Evolutionary conservation across 2,329 filamentous ascomycete genomes (phyloP).

Genomic region (Fusarium sp.): DNA sequence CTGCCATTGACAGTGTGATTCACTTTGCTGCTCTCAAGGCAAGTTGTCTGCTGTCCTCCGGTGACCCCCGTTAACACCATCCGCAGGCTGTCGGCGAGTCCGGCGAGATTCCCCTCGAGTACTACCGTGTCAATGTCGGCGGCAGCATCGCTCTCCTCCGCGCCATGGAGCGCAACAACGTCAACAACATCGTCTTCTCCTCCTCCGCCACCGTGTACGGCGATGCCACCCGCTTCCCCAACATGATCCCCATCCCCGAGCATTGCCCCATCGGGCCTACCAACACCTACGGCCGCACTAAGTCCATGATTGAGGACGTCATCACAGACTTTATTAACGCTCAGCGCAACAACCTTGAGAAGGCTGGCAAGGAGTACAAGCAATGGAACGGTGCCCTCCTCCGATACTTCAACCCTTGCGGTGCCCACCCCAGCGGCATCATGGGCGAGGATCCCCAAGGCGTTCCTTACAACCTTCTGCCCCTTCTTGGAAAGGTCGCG

Average conservation of each 20-base stretch:
- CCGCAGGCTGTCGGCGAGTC: slow-evolving; percentile 95
- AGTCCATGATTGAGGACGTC: slow-evolving; percentile 89
- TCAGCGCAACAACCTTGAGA: slow-evolving; percentile 84
- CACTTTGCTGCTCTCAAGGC: slow-evolving; percentile 99
- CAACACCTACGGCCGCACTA: slow-evolving; percentile 98
- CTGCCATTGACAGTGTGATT: slow-evolving; percentile 96
- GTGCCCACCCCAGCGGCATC: slow-evolving; percentile 92
- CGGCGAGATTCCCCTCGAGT: slow-evolving; percentile 91
- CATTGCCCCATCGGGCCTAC: slow-evolving; percentile 95
- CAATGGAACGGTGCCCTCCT: slow-evolving; percentile 94
- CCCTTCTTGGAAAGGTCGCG: slow-evolving; percentile 93
- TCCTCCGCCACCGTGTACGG: slow-evolving; percentile 98
- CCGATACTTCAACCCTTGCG: slow-evolving; percentile 97
- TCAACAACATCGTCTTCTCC: slow-evolving; percentile 98
- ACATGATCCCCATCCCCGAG: slow-evolving; percentile 99
- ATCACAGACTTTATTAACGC: slow-evolving; percentile 93
- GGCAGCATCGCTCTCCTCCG: slow-evolving; percentile 89
- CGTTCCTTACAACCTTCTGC: slow-evolving; percentile 94
- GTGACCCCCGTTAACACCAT: slow-evolving; percentile 16
- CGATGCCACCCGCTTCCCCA: slow-evolving; percentile 92
- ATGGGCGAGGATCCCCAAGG: slow-evolving; percentile 99
- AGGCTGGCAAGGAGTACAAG: slow-evolving; percentile 80
- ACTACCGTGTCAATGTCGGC: slow-evolving; percentile 96
- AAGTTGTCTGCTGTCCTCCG: slow-evolving; percentile 40
- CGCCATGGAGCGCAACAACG: slow-evolving; percentile 89